These are phyloP conservation scores for Xylaria polymorpha DNA, from an alignment of 2,329 filamentous ascomycete species.

Conservation along the genomic window DNA sequence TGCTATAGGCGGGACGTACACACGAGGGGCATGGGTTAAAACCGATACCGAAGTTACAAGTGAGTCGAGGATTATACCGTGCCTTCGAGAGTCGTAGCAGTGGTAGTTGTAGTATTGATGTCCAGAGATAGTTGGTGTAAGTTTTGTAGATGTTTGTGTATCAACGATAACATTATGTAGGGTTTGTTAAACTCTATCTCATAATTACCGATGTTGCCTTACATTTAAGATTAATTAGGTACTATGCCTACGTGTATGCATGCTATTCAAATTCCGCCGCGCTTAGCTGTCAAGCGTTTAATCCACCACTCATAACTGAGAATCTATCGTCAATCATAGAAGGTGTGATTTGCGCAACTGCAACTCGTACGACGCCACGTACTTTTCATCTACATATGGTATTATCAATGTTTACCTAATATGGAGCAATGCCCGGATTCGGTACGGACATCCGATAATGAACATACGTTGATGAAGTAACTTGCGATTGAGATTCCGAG, in stretches of 20 bases:
- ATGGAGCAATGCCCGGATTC: slow-evolving; percentile 23
- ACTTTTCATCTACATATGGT: slow-evolving; percentile 17
- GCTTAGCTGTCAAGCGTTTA: slow-evolving; percentile 10
- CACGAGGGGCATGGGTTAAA: slow-evolving; percentile 38
- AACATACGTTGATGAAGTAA: slow-evolving; percentile 3
- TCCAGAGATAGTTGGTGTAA: slow-evolving; percentile 15
- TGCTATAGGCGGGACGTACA: slow-evolving; percentile 21
- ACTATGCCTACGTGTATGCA: too few species aligned
- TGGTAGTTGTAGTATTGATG: background rate
- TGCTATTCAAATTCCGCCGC: background rate
- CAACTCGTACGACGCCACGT: background rate
- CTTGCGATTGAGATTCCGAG: slow-evolving; percentile 4
- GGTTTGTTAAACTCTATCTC: too few species aligned
- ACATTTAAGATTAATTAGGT: too few species aligned
- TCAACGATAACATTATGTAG: too few species aligned
- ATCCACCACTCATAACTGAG: slow-evolving; percentile 18
- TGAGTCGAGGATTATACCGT: background rate
- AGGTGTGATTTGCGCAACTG: slow-evolving; percentile 2
- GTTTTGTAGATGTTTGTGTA: too few species aligned
- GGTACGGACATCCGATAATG: slow-evolving; percentile 2
- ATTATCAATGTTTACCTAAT: slow-evolving; percentile 6
- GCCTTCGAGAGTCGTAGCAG: too few species aligned
- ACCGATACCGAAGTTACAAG: slow-evolving; percentile 36
- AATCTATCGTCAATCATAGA: slow-evolving; percentile 9
- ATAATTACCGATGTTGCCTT: too few species aligned